Evolutionary conservation across 2,329 filamentous ascomycete species (phyloP).

Genomic region (Trichophyton simii): DNA sequence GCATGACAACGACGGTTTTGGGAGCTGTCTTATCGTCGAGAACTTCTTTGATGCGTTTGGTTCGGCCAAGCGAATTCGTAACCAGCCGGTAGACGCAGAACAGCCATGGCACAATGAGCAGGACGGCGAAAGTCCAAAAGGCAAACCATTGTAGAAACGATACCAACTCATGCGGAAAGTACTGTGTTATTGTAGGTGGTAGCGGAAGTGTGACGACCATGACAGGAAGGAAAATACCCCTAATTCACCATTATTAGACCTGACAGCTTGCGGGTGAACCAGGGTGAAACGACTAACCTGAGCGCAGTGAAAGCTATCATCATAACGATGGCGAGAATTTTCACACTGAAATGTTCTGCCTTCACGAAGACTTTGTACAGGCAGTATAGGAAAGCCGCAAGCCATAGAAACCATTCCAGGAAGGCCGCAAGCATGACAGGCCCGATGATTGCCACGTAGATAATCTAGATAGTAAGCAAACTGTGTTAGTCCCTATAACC

Average conservation of each 20-base stretch:
- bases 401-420: conserved; percentile 89
- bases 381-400: conserved; percentile 88
- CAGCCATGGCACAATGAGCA: conserved; percentile 80
- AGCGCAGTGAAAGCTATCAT: conserved; percentile 60
- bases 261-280: background rate
- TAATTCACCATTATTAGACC: conserved; percentile 24
- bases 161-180: conserved; percentile 61
- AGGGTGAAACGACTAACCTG: conserved; percentile 44
- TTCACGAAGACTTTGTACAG: conserved; percentile 78
- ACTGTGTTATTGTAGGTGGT: conserved; percentile 55
- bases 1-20: conserved; percentile 94
- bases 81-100: conserved; percentile 88
- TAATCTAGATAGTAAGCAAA: conserved; percentile 46
- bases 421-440: conserved; percentile 71
- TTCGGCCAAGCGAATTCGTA: conserved; percentile 71
- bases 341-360: conserved; percentile 76
- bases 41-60: conserved; percentile 67
- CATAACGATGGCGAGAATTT: conserved; percentile 62
- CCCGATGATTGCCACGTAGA: conserved; percentile 72
- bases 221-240: conserved; percentile 75
- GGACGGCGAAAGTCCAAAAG: conserved; percentile 79
- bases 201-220: conserved; percentile 89
- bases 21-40: conserved; percentile 77
- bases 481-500: background rate
- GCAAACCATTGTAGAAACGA: conserved; percentile 79